Evolutionary conservation across 371 early-diverging fungal species (phyloP).

Genomic region (Mortierella polycephala): DNA sequence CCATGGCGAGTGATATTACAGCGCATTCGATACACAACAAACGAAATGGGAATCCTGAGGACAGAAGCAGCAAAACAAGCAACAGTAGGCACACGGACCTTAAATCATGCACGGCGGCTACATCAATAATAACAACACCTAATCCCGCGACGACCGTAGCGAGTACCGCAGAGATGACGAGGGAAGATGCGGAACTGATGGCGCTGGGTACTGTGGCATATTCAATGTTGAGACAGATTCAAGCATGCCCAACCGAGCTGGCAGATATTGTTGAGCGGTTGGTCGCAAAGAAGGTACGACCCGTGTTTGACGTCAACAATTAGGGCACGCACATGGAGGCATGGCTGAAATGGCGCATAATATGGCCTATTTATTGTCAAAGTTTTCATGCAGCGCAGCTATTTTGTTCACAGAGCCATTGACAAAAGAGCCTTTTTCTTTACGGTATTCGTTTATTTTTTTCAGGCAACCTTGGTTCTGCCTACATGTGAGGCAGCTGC

Average conservation of each 20-base stretch:
- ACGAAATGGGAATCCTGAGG: no score
- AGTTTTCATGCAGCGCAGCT: not conserved
- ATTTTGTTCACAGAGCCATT: not conserved
- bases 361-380: no score
- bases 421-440: not conserved
- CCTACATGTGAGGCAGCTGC: constrained; percentile 24
- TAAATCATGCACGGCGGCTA: no score
- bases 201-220: constrained; percentile 34
- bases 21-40: no score
- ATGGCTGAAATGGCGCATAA: no score
- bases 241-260: constrained; percentile 46
- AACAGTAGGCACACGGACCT: no score
- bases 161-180: constrained; percentile 27
- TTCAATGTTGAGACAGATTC: constrained; percentile 39
- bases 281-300: constrained; percentile 36
- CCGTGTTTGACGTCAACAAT: not conserved
- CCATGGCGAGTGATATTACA: no score
- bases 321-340: no score
- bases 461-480: constrained; percentile 41
- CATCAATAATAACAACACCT: no score
- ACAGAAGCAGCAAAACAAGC: no score
- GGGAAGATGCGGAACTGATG: constrained; percentile 35
- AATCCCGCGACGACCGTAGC: no score
- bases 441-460: not conserved
- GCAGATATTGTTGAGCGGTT: constrained; percentile 44